Conservation (phyloP, 2,329 filamentous ascomycete genomes). For the Botrytis fabae region DNA sequence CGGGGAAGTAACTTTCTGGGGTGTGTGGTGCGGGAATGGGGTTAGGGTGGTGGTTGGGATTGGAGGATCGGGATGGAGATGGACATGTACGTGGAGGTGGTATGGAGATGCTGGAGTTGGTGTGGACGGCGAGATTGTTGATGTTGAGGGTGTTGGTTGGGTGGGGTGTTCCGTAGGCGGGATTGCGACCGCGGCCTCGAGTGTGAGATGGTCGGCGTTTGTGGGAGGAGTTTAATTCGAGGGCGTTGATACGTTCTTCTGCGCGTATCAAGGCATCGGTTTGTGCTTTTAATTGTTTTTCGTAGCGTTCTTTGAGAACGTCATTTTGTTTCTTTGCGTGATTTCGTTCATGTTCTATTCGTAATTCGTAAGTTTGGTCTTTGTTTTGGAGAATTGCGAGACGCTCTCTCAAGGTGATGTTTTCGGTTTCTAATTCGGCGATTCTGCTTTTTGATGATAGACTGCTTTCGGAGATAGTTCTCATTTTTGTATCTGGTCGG, state of each 20-base stretch:
- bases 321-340: conserved; percentile 32
- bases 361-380: conserved; percentile 28
- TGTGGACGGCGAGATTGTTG: conserved; percentile 4
- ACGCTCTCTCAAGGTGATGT: conserved; percentile 27
- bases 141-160: conserved; percentile 16
- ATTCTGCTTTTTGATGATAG: conserved; percentile 16
- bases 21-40: neutral
- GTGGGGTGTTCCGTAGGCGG: conserved; percentile 12
- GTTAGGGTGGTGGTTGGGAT: neutral
- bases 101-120: neutral
- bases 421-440: conserved; percentile 24
- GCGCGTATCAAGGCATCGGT: conserved; percentile 17
- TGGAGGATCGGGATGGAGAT: neutral
- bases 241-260: conserved; percentile 26
- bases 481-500: conserved; percentile 30
- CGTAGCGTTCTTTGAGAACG: conserved; percentile 30
- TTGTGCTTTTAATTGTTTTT: conserved; percentile 28
- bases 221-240: conserved; percentile 21
- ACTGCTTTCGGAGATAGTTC: conserved; percentile 25
- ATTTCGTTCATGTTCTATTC: conserved; percentile 31
- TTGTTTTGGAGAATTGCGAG: conserved; percentile 29
- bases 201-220: conserved; percentile 22
- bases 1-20: conserved; percentile 11
- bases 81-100: too few relatives aligned
- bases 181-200: conserved; percentile 27